Percentiles rank a stretch among this genome's conserved stretches.
These are phyloP conservation scores for Auxenochlorella pyrenoidosa DNA, from an alignment of 139 green algal genomes.

Conservation along the genomic window DNA sequence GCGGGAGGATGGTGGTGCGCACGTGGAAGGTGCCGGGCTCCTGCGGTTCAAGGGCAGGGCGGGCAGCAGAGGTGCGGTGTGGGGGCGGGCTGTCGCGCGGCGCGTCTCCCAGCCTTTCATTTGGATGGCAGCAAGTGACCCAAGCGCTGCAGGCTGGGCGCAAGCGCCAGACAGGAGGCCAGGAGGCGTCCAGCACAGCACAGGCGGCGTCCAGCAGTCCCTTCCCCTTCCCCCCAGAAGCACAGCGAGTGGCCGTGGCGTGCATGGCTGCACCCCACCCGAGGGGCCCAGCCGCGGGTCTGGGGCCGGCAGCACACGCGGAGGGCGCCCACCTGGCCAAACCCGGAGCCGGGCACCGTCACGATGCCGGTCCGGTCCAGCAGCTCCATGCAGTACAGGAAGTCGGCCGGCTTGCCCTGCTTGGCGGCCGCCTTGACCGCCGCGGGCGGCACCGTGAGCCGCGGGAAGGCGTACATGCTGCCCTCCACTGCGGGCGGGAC, in stretches of 20 bases:
- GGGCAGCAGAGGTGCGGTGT: no score
- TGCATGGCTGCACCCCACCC: no score
- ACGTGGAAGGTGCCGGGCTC: slow-evolving; percentile 51
- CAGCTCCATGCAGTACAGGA: slow-evolving; percentile 92
- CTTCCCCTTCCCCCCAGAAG: no score
- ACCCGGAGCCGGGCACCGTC: slow-evolving; percentile 80
- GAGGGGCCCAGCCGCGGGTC: no score
- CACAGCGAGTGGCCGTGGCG: no score
- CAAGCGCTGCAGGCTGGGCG: no score
- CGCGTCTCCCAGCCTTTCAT: no score
- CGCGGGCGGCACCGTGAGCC: slow-evolving; percentile 61
- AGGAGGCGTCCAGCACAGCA: no score
- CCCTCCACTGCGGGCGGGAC: slow-evolving; percentile 40
- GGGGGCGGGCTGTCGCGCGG: background rate
- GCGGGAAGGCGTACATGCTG: slow-evolving; percentile 75
- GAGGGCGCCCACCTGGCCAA: slow-evolving; percentile 4
- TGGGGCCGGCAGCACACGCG: background rate
- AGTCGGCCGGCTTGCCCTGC: slow-evolving; percentile 85
- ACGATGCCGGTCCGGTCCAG: slow-evolving; percentile 91
- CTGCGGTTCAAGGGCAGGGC: slow-evolving; percentile 48
- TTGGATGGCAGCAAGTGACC: no score
- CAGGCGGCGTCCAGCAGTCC: no score
- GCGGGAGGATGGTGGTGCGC: slow-evolving; percentile 84
- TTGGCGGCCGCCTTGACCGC: slow-evolving; percentile 49
- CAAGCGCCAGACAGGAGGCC: no score